Evolutionary conservation across 345 rosid species (phyloP), one percentile per base, ranked within the genome.

Genomic region (Noccaea caerulescens): DNA sequence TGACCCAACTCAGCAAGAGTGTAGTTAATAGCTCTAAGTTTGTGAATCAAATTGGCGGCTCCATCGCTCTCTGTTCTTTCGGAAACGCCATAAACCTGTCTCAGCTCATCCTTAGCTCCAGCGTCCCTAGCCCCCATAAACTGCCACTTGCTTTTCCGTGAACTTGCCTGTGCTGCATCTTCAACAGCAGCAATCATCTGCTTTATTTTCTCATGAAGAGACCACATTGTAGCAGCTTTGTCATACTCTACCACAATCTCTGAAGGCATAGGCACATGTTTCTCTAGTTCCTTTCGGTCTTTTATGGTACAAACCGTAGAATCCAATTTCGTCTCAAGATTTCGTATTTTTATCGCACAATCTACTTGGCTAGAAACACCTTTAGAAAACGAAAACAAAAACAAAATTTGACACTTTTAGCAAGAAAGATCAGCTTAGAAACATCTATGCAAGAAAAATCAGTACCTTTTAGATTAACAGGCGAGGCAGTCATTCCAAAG

Each of bases 101-200:
- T 93, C 56, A 93, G 77, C 73, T 91, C 97, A 74, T 93, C 99
- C 82, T 86, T 93, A 0, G 96, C 90, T 65, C 99, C 99, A 67
- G 99, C 99, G 82, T 93, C 99, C 76, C 99, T 87, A 44, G 99
- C 99, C 73, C 99, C 99, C 99, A 93, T 93, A 80, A 93, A 93
- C 55, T 93, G 97, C 99, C 99, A 93, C 78, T 93, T 93, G 79
- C 97, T 93, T 80, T 80, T 89, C 75, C 89, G 83, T 59, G 88
- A 89, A 77, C 96, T 89, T 37, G 88, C 86, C 68, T 80, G 86
- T 68, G 96, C 96, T n/a, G 97, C 93, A 83, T 91, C 93, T 76
- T 89, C 99, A 72, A 91, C 96, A 68, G 91, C 84, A 61, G 61
- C 76, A 77, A 89, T 95, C 90, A 93, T 85, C 80, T 89, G 93